A percentile compares a stretch with the other conserved stretches of the same genome.
These are phyloP conservation scores for Peniophora sp. DNA, from an alignment of 1,284 basidiomycete species.

Conservation along the genomic window DNA sequence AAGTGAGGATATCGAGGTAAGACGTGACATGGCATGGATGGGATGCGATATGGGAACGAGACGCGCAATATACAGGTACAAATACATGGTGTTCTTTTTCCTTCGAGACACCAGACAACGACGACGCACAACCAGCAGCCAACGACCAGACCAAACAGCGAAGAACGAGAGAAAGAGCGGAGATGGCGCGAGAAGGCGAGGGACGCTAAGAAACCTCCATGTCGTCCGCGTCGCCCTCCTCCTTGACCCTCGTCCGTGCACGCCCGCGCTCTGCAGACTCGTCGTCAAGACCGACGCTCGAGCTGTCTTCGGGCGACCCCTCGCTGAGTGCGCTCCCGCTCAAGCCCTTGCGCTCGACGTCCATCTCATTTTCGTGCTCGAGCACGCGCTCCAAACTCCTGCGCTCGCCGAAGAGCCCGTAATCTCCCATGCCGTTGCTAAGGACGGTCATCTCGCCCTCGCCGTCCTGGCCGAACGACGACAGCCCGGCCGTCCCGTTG, in stretches of 20 bases:
- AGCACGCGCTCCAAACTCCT: slow-evolving; percentile 21
- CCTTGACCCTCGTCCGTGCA: slow-evolving; percentile 3
- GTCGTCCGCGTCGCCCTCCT: slow-evolving; percentile 22
- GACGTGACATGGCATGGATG: too few species aligned
- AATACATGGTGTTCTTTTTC: too few species aligned
- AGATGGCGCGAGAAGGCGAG: not conserved
- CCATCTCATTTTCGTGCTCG: slow-evolving; percentile 22
- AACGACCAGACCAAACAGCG: not conserved
- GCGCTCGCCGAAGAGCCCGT: slow-evolving; percentile 5
- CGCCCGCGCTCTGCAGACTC: slow-evolving; percentile 17
- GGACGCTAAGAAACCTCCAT: slow-evolving; percentile 18
- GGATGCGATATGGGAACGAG: too few species aligned
- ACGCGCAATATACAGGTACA: too few species aligned
- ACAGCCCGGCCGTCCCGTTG: slow-evolving; percentile 17
- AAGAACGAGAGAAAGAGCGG: not conserved
- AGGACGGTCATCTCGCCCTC: slow-evolving; percentile 6
- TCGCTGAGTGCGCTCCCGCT: slow-evolving; percentile 1
- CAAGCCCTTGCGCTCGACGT: slow-evolving; percentile 8
- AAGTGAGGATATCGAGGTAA: too few species aligned
- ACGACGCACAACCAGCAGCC: too few species aligned
- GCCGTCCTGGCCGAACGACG: slow-evolving; percentile 24
- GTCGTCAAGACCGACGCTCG: slow-evolving; percentile 15
- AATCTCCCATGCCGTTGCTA: not conserved
- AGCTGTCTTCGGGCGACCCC: slow-evolving; percentile 8
- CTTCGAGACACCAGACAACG: too few species aligned